Evolutionary conservation across 768 basidiomycete species (phyloP).

Genomic region (Rhizopogon vulgaris): DNA sequence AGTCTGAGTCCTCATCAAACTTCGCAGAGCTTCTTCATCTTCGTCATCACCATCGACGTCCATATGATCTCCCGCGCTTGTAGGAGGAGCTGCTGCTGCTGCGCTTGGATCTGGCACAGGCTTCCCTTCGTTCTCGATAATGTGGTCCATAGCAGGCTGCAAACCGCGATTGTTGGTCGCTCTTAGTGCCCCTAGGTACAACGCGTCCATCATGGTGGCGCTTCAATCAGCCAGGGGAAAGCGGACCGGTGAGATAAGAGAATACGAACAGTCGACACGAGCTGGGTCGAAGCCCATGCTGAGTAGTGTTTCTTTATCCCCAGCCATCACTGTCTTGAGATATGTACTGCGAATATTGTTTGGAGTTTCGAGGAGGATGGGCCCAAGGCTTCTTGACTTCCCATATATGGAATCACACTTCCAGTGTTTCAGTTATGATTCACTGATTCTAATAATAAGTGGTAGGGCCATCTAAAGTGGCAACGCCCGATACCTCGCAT

Average conservation of each 20-base stretch:
- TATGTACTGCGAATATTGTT: not conserved
- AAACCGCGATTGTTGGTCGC: constrained; percentile 80
- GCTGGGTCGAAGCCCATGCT: constrained; percentile 84
- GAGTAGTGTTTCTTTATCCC: constrained; percentile 70
- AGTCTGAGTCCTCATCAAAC: constrained; percentile 33
- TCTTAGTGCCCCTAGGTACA: constrained; percentile 75
- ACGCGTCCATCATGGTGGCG: not conserved
- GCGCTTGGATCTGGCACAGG: constrained; percentile 60
- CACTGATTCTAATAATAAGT: too few relatives aligned
- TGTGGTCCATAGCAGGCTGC: constrained; percentile 87
- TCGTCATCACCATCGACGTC: constrained; percentile 66
- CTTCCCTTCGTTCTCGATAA: constrained; percentile 74
- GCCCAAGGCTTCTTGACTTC: not conserved
- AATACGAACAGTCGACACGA: constrained; percentile 75
- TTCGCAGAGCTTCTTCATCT: constrained; percentile 56
- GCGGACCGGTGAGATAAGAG: constrained; percentile 3
- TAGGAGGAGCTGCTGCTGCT: constrained; percentile 22
- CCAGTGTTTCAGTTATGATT: too few relatives aligned
- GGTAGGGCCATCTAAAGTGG: too few relatives aligned
- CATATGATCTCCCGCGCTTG: constrained; percentile 27
- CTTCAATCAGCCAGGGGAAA: not conserved
- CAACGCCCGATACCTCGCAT: too few relatives aligned
- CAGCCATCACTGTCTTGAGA: constrained; percentile 24
- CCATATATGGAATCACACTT: not conserved
- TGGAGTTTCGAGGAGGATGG: not conserved